Evolutionary conservation across 768 basidiomycete species (phyloP).

Genomic region (Suillus luteus): DNA sequence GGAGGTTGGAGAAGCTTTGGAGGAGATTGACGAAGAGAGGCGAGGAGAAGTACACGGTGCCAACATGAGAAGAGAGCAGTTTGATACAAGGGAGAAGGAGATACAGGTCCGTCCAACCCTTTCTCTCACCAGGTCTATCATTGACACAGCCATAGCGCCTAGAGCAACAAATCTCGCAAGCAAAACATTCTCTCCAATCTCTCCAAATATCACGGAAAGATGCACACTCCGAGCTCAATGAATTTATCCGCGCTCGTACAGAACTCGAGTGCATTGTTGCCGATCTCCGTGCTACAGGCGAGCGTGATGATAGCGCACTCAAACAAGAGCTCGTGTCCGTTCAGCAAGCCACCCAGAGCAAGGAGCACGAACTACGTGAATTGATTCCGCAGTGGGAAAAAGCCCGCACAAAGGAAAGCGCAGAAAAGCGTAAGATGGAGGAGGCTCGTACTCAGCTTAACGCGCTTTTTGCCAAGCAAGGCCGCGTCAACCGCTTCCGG

Average conservation of each 20-base stretch:
- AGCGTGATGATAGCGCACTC: slow-evolving; percentile 63
- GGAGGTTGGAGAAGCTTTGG: slow-evolving; percentile 84
- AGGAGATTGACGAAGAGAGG: slow-evolving; percentile 83
- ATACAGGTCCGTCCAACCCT: slow-evolving; percentile 59
- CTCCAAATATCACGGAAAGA: slow-evolving; percentile 71
- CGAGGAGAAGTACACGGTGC: slow-evolving; percentile 80
- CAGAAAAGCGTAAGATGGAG: slow-evolving; percentile 71
- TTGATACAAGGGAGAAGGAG: slow-evolving; percentile 79
- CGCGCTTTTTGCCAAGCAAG: slow-evolving; percentile 87
- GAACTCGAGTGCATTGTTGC: slow-evolving; percentile 83
- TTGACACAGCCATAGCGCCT: slow-evolving; percentile 52
- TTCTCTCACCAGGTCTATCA: background rate
- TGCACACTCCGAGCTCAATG: slow-evolving; percentile 80
- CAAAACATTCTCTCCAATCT: slow-evolving; percentile 72
- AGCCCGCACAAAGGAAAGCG: slow-evolving; percentile 48
- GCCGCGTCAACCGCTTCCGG: slow-evolving; percentile 81
- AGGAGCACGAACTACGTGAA: slow-evolving; percentile 61
- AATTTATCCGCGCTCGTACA: slow-evolving; percentile 81
- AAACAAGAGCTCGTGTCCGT: slow-evolving; percentile 65
- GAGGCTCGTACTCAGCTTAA: slow-evolving; percentile 69
- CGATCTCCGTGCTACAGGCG: slow-evolving; percentile 71
- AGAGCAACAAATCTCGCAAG: slow-evolving; percentile 69
- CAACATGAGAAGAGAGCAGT: slow-evolving; percentile 81
- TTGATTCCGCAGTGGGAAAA: slow-evolving; percentile 73
- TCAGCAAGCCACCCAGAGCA: slow-evolving; percentile 59